Percentiles rank a stretch among this genome's conserved stretches.
Conservation (phyloP, 495 filamentous ascomycete genomes). For the Aspergillus taichungensis region DNA sequence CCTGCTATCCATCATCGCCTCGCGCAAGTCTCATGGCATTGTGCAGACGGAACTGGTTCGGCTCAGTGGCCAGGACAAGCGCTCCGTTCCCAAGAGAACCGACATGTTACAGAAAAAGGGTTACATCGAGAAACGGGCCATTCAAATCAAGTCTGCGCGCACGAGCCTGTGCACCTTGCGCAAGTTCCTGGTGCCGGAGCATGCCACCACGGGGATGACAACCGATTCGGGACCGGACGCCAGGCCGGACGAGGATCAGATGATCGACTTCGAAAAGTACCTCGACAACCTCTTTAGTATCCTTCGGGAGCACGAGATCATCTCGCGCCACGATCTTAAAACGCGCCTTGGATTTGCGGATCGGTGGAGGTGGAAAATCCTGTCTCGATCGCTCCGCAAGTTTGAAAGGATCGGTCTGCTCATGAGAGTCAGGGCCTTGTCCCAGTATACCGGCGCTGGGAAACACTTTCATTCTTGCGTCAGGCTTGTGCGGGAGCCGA, state of each 20-base stretch:
- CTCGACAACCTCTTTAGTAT: conserved; percentile 37
- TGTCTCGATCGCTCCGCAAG: conserved; percentile 60
- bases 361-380: conserved; percentile 54
- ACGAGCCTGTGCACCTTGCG: conserved; percentile 62
- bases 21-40: conserved; percentile 58
- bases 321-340: conserved; percentile 54
- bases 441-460: conserved; percentile 26
- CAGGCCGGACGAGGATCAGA: conserved; percentile 3
- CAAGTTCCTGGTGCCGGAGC: conserved; percentile 40
- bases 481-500: conserved; percentile 66
- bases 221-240: conserved; percentile 3
- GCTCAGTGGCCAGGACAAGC: conserved; percentile 77
- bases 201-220: conserved; percentile 3
- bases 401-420: conserved; percentile 61
- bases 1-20: conserved; percentile 73
- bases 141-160: conserved; percentile 52
- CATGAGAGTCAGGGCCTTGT: conserved; percentile 56
- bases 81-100: conserved; percentile 77
- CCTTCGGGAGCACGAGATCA: conserved; percentile 34
- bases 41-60: conserved; percentile 68
- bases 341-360: conserved; percentile 49
- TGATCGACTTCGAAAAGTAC: conserved; percentile 39
- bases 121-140: conserved; percentile 72
- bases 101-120: conserved; percentile 65
- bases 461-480: conserved; percentile 48